phyloP scores from a whole-genome alignment of 345 rosid species.

The Boechera stricta region DNA sequence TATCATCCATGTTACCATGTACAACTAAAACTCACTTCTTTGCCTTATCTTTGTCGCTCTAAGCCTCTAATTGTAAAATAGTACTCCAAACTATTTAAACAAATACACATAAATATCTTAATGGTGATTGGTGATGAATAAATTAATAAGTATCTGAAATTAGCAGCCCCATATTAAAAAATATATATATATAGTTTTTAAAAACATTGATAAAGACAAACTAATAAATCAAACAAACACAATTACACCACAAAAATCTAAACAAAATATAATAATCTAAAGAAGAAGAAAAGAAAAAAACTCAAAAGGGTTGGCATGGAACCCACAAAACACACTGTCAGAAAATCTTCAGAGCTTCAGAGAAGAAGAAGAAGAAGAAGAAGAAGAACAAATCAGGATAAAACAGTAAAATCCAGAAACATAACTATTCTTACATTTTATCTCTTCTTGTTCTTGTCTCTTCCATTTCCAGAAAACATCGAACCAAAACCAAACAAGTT shows the following conservation, averaged over 20 bases:
- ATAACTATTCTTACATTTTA: conserved; percentile 38
- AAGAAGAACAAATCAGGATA: conserved; percentile 17
- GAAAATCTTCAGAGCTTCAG: conserved; percentile 49
- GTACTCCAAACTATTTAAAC: background rate
- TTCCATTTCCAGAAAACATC: conserved; percentile 61
- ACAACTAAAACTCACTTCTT: background rate
- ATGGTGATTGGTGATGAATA: background rate
- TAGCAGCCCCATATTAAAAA: conserved; percentile 16
- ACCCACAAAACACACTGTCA: conserved; percentile 50
- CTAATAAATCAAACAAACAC: conserved; percentile 44
- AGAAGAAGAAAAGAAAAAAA: background rate
- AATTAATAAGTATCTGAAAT: conserved; percentile 21
- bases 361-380: conserved; percentile 24
- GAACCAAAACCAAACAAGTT: conserved; percentile 77
- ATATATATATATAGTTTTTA: conserved; percentile 17
- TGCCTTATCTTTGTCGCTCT: background rate
- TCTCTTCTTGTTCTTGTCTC: conserved; percentile 70
- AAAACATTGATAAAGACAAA: conserved; percentile 33
- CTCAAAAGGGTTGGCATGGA: conserved; percentile 24
- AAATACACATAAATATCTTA: background rate
- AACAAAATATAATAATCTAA: background rate
- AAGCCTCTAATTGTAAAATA: background rate
- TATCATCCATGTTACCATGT: background rate
- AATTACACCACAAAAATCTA: conserved; percentile 45
- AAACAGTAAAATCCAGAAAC: conserved; percentile 32